A percentile compares a stretch with the other conserved stretches of the same genome.
Evolutionary conservation across 352 stramenopile species (phyloP).

Genomic region (Globisporangium spinosum): DNA sequence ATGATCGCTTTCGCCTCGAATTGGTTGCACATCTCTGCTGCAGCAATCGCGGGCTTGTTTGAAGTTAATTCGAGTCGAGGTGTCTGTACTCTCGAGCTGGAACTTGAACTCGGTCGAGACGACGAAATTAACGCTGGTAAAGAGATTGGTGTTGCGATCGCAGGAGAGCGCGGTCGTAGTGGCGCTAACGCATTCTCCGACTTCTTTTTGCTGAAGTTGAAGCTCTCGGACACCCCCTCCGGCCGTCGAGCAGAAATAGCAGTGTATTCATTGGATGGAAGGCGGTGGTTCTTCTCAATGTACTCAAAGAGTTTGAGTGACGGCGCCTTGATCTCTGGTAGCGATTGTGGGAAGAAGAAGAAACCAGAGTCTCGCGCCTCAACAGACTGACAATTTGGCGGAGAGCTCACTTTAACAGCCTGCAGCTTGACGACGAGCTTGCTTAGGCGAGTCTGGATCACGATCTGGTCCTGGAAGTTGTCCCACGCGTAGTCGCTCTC

Average conservation of each 20-base stretch:
- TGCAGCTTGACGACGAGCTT: slow-evolving; percentile 40
- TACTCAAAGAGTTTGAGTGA: slow-evolving; percentile 54
- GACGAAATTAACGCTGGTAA: slow-evolving; percentile 11
- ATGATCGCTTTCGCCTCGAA: slow-evolving; percentile 37
- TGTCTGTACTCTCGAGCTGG: slow-evolving; percentile 11
- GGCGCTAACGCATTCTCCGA: slow-evolving; percentile 13
- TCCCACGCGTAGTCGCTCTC: slow-evolving; percentile 54
- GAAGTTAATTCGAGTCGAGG: not conserved
- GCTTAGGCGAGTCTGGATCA: slow-evolving; percentile 52
- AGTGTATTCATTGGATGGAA: not conserved
- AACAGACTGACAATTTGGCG: not conserved
- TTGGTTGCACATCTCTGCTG: slow-evolving; percentile 21
- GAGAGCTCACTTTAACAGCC: slow-evolving; percentile 23
- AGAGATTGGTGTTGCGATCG: not conserved
- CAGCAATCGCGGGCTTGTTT: not conserved
- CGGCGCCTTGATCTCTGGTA: slow-evolving; percentile 39
- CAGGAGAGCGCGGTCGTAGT: slow-evolving; percentile 8
- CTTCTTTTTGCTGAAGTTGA: slow-evolving; percentile 32
- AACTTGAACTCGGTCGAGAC: slow-evolving; percentile 9
- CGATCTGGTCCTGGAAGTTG: slow-evolving; percentile 68
- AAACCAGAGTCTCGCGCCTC: not conserved
- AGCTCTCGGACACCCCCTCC: slow-evolving; percentile 29
- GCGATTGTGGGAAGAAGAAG: slow-evolving; percentile 26
- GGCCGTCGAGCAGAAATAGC: not conserved
- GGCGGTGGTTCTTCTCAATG: slow-evolving; percentile 29